Percentiles rank a stretch among this genome's conserved stretches.
Conservation (phyloP, 768 basidiomycete genomes). For the Gloeophyllum trabeum region DNA sequence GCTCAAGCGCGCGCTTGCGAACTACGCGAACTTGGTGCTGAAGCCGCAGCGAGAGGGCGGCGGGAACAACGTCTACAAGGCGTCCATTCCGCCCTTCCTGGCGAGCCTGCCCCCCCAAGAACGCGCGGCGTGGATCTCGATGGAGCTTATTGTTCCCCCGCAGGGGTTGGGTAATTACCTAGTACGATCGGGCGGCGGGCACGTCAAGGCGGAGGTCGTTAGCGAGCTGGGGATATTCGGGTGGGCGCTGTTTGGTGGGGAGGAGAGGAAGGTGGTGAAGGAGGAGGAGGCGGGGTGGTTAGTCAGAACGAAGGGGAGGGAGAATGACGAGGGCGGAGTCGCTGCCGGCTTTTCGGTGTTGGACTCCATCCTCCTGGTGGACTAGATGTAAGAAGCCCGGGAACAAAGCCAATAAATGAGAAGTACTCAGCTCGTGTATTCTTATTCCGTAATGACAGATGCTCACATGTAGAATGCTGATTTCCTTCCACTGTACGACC, state of each 20-base stretch:
- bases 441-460: too few species aligned
- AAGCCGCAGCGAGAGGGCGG: constrained; percentile 99
- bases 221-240: constrained; percentile 92
- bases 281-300: constrained; percentile 75
- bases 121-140: constrained; percentile 86
- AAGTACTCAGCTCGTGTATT: too few species aligned
- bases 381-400: constrained; percentile 1
- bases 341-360: constrained; percentile 74
- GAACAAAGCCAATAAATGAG: not conserved
- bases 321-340: constrained; percentile 88
- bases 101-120: constrained; percentile 46
- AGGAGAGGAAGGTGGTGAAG: constrained; percentile 24
- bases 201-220: constrained; percentile 57
- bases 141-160: constrained; percentile 85
- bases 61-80: constrained; percentile 90
- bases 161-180: constrained; percentile 58
- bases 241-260: constrained; percentile 63
- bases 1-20: constrained; percentile 37
- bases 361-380: constrained; percentile 55
- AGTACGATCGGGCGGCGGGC: constrained; percentile 49
- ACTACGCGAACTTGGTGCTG: constrained; percentile 57
- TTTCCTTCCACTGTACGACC: too few species aligned
- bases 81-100: constrained; percentile 69
- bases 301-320: constrained; percentile 81
- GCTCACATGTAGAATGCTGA: too few species aligned